These are phyloP conservation scores for Annulohypoxylon truncatum DNA, from an alignment of 2,329 filamentous ascomycete species.

Conservation along the genomic window DNA sequence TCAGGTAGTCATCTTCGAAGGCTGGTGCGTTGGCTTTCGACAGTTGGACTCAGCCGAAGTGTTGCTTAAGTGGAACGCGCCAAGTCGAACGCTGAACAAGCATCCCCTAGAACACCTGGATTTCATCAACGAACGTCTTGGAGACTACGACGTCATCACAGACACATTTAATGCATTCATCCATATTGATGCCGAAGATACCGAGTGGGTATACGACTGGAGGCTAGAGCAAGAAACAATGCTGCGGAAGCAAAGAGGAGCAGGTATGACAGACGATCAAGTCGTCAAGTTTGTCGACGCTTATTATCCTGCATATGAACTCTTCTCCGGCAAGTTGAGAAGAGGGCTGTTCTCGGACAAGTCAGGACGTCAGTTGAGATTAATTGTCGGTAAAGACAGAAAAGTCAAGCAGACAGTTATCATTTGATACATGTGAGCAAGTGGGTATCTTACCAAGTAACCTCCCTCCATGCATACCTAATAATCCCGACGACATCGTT, in stretches of 20 bases:
- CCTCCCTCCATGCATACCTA: conserved; percentile 14
- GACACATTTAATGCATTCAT: conserved; percentile 65
- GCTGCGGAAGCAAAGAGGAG: conserved; percentile 73
- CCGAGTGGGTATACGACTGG: conserved; percentile 85
- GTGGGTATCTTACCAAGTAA: conserved; percentile 39
- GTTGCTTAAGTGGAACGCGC: conserved; percentile 63
- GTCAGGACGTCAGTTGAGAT: conserved; percentile 67
- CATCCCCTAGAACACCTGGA: conserved; percentile 63
- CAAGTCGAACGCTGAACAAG: conserved; percentile 60
- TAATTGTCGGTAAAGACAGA: conserved; percentile 71
- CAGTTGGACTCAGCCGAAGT: conserved; percentile 65
- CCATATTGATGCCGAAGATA: conserved; percentile 76
- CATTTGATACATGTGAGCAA: conserved; percentile 55
- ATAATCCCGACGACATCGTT: conserved; percentile 11
- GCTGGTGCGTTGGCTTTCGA: conserved; percentile 91
- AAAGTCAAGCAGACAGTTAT: conserved; percentile 67
- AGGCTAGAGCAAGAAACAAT: conserved; percentile 81
- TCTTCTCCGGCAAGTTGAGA: conserved; percentile 71
- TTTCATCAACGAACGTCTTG: conserved; percentile 62
- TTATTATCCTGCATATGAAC: conserved; percentile 78
- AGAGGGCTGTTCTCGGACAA: conserved; percentile 65
- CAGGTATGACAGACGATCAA: conserved; percentile 85
- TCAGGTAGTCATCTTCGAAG: conserved; percentile 82
- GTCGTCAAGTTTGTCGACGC: conserved; percentile 78
- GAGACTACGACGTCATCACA: conserved; percentile 61